Percentiles rank a stretch among this genome's conserved stretches.
These are phyloP conservation scores for Trametes coccinea DNA, from an alignment of 768 basidiomycete genomes.

Conservation along the genomic window DNA sequence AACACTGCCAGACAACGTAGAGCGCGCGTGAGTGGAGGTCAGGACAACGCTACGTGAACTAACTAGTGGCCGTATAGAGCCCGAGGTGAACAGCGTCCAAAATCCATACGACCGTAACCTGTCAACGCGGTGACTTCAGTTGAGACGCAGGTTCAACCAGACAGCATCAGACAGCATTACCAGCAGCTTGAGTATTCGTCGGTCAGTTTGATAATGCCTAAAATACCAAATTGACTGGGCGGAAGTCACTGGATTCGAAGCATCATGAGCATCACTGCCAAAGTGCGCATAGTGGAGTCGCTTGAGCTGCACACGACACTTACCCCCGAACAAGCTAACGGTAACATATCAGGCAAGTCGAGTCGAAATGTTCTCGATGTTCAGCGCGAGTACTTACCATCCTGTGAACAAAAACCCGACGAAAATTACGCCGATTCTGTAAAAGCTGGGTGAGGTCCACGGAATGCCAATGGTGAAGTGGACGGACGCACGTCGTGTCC, in stretches of 20 bases:
- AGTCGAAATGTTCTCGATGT: too few species aligned
- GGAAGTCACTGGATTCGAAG: not conserved
- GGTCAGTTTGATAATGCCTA: constrained; percentile 6
- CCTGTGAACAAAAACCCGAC: constrained; percentile 2
- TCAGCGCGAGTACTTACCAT: not conserved
- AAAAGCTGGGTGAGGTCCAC: not conserved
- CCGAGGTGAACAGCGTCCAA: constrained; percentile 5
- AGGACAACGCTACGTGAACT: not conserved
- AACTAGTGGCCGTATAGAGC: constrained; percentile 11
- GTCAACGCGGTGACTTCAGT: not conserved
- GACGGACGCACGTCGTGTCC: not conserved
- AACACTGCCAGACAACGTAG: not conserved
- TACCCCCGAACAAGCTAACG: constrained; percentile 12
- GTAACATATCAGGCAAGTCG: too few species aligned
- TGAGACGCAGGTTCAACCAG: not conserved
- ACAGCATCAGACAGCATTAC: not conserved
- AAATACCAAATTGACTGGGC: constrained; percentile 12
- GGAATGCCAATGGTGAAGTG: too few species aligned
- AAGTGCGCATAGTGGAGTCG: too few species aligned
- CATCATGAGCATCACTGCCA: not conserved
- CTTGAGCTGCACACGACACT: not conserved
- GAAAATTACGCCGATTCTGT: constrained; percentile 6
- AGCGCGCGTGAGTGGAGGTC: not conserved
- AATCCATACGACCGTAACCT: constrained; percentile 6
- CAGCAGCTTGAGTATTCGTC: constrained; percentile 1